Evolutionary conservation across 148 eudicot genomes (phyloP), one percentile per base, ranked within the genome.

Genomic region (Amaranthus palmeri): DNA sequence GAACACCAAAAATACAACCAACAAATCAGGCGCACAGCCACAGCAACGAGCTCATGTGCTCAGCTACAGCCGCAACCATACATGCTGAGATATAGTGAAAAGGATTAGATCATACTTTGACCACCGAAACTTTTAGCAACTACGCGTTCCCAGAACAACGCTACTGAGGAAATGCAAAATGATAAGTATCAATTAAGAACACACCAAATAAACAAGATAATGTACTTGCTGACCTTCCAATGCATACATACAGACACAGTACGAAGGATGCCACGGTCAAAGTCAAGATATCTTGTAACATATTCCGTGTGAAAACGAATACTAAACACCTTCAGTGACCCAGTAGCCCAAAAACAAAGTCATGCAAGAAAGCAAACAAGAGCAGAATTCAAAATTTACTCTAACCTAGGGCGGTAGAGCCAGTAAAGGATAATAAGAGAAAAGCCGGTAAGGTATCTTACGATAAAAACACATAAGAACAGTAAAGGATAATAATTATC

Each of bases 11-110:
- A 61, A 15, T 25, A 59, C 73, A 49, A 69, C 61, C 65, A 73
- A 61, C 18, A 43, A 64, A 65, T 70, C 75, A 65, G 59, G 77
- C 60, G 61, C 48, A 44, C 75, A 75, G 78, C 75, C 65, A 79
- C 82, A 74, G 64, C 71, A 53, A 79, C 82, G 63, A 79, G 82
- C 79, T 79, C 81, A 82, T 74, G 79, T 78, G 77, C 81, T 56
- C 87, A 83, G 84, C 81, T 73, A 80, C 79, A 81, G 74, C 81
- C 69, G 81, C 81, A 78, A 86, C 78, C 82, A 79, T 85, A 75
- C 58, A 40, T 81, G 82, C 91, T 83, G 85, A 81, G 80, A 77
- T 72, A 73, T 54, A 46, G 51, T 54, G 80, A 61, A 83, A 79
- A 69, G 9, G 6, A 81, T 84, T 76, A 81, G 87, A 81, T 80